Evolutionary conservation across 768 basidiomycete genomes (phyloP), one percentile per base, ranked within the genome.

Genomic region (Auriscalpium vulgare): DNA sequence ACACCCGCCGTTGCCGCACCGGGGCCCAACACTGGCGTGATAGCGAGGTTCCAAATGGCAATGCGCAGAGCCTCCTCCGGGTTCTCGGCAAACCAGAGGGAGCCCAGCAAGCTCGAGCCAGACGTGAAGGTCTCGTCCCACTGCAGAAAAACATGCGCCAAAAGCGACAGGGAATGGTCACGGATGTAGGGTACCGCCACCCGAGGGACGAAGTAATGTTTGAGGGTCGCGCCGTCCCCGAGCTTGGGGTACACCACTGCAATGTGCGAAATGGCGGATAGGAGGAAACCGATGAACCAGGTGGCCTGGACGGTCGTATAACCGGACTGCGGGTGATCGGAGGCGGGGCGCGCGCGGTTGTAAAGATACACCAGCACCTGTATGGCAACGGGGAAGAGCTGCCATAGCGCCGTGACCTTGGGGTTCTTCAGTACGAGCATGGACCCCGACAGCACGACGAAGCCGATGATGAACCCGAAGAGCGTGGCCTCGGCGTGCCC

Each of bases 1-100:
- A 56, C 50, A 8, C 60, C 58, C 4, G 58, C 56, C 16, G 59
- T 29, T 10, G 60, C 60, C 16, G 58, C 60, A 8, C 60, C 60
- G 5, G 60, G 55, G 7, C 60, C 60, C 35, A 59, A 16, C 2
- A 53, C 13, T 7, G 47, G 34, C 1, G 60, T 54, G 7, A 58
- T 55, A 10, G 47, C 37, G 13, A 56, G 21, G 8, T 53, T 48
- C 60, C 60, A 61, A 35, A 56, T 8, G 16, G 36, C 8, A 38
- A 61, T 44, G 14, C 44, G 34, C 44, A 19, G 29, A 4, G 37
- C 44, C 23, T 61, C 45, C 44, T 40, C 34, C 13, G 36, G 10
- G 19, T 43, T 52, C 16, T 10, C n/a, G 9, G 60, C 55, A 16
- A 61, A 54, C 60, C 60, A 61, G 47, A 61, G 52, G 10, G 49